phyloP scores from a whole-genome alignment of 306 rosid genomes.

The Pyrus bretschneideri region DNA sequence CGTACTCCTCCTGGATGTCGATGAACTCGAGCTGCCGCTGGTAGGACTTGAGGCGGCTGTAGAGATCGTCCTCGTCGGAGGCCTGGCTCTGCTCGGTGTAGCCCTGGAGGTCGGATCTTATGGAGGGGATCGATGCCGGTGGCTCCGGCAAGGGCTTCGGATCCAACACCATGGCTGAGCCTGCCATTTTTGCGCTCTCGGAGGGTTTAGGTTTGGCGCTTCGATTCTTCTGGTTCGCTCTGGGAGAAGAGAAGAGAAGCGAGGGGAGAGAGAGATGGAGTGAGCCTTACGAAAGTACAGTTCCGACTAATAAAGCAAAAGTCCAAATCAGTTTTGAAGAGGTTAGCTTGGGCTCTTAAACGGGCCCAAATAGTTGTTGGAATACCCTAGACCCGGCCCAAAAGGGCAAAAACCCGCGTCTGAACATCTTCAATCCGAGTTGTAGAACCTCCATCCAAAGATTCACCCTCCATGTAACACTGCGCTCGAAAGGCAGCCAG shows the following conservation, averaged over 20 bases:
- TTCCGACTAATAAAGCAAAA: neutral
- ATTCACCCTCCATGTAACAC: neutral
- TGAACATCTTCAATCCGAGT: neutral
- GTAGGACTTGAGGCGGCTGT: conserved; percentile 65
- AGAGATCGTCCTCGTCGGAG: conserved; percentile 78
- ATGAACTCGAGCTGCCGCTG: conserved; percentile 85
- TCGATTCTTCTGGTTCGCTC: neutral
- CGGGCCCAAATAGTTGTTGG: neutral
- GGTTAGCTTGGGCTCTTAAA: neutral
- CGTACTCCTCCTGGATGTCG: conserved; percentile 91
- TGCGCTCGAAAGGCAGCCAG: neutral
- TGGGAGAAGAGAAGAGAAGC: neutral
- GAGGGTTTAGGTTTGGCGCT: neutral
- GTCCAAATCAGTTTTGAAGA: neutral
- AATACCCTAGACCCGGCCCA: neutral
- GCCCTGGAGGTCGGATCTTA: conserved; percentile 46
- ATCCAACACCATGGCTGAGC: conserved; percentile 69
- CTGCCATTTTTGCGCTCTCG: conserved; percentile 44
- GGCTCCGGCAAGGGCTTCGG: conserved; percentile 61
- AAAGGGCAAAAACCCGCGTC: neutral
- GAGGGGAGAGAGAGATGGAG: neutral
- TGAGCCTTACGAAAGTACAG: conserved; percentile 9
- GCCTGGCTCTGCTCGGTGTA: conserved; percentile 15
- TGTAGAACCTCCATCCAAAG: neutral
- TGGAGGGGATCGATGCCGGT: conserved; percentile 50